Evolutionary conservation across 1,139 yeast genomes (phyloP).

Genomic region (Sugiyamaella novakii): DNA sequence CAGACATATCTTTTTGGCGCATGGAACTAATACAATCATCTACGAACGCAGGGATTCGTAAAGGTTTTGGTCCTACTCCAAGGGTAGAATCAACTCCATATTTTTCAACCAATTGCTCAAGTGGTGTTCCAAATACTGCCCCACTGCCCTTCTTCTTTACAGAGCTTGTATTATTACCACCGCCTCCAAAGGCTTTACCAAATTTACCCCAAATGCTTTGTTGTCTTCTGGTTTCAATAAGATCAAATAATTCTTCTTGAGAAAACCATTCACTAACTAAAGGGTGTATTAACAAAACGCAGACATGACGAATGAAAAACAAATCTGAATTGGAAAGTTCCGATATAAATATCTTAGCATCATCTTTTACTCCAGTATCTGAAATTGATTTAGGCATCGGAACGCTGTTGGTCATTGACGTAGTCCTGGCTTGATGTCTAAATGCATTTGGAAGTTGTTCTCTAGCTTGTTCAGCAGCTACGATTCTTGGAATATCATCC

Average conservation of each 20-base stretch:
- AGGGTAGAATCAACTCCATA: constrained; percentile 86
- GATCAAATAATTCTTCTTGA: constrained; percentile 52
- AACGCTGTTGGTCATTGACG: constrained; percentile 27
- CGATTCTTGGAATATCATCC: constrained; percentile 96
- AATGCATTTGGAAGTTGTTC: constrained; percentile 88
- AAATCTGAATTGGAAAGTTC: constrained; percentile 67
- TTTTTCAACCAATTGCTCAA: constrained; percentile 67
- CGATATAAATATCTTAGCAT: constrained; percentile 58
- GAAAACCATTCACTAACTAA: constrained; percentile 45
- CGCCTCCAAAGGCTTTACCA: constrained; percentile 46
- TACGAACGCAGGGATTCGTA: constrained; percentile 80
- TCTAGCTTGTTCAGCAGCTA: constrained; percentile 95
- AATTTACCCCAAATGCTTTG: constrained; percentile 71
- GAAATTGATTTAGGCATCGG: constrained; percentile 31
- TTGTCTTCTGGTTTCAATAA: constrained; percentile 57
- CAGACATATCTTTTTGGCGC: constrained; percentile 91
- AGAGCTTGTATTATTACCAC: constrained; percentile 33
- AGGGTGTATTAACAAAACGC: constrained; percentile 60
- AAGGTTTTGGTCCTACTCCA: constrained; percentile 77
- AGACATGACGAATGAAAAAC: constrained; percentile 64
- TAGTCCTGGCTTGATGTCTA: constrained; percentile 55
- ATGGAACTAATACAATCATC: constrained; percentile 85
- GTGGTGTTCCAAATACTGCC: constrained; percentile 77
- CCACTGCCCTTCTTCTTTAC: constrained; percentile 38
- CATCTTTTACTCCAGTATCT: constrained; percentile 21